phyloP scores from a whole-genome alignment of 148 eudicot genomes.

The Rheum nobile region DNA sequence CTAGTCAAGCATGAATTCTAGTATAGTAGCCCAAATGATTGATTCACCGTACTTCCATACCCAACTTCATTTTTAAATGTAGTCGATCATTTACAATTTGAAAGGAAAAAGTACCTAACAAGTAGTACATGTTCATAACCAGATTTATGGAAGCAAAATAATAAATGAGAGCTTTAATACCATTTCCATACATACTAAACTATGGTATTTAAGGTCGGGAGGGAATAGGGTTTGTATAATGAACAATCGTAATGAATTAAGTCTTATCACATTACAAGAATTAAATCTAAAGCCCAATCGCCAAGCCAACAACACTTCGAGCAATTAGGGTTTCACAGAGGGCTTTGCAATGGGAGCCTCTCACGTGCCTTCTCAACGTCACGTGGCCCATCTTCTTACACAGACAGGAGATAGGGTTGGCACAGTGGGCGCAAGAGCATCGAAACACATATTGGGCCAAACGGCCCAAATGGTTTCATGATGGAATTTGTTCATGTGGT shows the following conservation, averaged over 20 bases:
- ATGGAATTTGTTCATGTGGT: no score
- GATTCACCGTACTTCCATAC: neutral
- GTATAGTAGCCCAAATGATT: neutral
- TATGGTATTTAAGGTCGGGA: neutral
- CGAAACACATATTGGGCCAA: no score
- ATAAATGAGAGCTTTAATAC: neutral
- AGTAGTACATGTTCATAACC: neutral
- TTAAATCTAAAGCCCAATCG: no score
- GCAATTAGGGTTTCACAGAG: no score
- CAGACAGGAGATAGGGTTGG: no score
- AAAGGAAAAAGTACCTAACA: slow-evolving; percentile 1
- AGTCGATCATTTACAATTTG: neutral
- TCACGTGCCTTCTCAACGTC: no score
- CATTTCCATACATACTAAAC: neutral
- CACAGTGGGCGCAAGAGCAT: no score
- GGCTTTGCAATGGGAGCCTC: no score
- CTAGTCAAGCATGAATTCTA: neutral
- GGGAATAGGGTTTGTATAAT: neutral
- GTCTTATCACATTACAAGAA: neutral
- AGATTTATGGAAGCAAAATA: neutral
- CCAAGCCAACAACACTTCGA: no score
- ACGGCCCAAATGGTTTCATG: no score
- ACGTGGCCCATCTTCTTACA: no score
- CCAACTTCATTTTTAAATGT: neutral
- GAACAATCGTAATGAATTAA: neutral